Evolutionary conservation across 352 stramenopile genomes (phyloP).

Genomic region (Pythium pyrilobum): DNA sequence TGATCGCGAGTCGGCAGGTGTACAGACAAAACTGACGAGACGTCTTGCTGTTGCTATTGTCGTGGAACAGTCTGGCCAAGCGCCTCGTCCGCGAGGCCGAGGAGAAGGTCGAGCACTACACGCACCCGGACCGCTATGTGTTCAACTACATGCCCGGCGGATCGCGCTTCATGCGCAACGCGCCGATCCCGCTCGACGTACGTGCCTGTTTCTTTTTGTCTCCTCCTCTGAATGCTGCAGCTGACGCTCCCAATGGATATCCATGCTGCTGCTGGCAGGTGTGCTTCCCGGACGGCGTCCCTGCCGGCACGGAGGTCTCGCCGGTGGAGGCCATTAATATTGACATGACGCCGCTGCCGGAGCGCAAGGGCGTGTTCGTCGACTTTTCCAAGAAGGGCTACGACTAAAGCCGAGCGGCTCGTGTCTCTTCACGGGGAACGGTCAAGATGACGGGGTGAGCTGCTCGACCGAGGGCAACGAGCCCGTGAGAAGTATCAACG

Average conservation of each 20-base stretch:
- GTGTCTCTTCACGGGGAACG: neutral
- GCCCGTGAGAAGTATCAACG: neutral
- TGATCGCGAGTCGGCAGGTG: too few relatives aligned
- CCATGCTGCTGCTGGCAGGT: slow-evolving; percentile 26
- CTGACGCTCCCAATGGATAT: too few relatives aligned
- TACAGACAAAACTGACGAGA: neutral
- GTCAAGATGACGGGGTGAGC: neutral
- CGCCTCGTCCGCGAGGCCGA: slow-evolving; percentile 89
- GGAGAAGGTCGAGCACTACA: slow-evolving; percentile 91
- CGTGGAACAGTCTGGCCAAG: slow-evolving; percentile 51
- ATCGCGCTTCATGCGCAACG: slow-evolving; percentile 98
- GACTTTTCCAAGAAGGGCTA: slow-evolving; percentile 87
- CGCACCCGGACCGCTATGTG: slow-evolving; percentile 96
- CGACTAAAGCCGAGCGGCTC: slow-evolving; percentile 40
- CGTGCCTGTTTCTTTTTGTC: slow-evolving; percentile 1
- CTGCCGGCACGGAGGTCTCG: slow-evolving; percentile 82
- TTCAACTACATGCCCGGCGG: slow-evolving; percentile 98
- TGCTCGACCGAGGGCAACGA: neutral
- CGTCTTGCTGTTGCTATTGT: neutral
- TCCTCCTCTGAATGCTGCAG: too few relatives aligned
- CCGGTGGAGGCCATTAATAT: slow-evolving; percentile 85
- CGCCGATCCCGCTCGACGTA: slow-evolving; percentile 93
- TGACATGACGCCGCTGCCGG: slow-evolving; percentile 77
- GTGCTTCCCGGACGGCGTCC: slow-evolving; percentile 86
- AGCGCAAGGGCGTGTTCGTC: slow-evolving; percentile 65